Evolutionary conservation across 1,284 basidiomycete genomes (phyloP).

Genomic region (Fomitopsis palustris): DNA sequence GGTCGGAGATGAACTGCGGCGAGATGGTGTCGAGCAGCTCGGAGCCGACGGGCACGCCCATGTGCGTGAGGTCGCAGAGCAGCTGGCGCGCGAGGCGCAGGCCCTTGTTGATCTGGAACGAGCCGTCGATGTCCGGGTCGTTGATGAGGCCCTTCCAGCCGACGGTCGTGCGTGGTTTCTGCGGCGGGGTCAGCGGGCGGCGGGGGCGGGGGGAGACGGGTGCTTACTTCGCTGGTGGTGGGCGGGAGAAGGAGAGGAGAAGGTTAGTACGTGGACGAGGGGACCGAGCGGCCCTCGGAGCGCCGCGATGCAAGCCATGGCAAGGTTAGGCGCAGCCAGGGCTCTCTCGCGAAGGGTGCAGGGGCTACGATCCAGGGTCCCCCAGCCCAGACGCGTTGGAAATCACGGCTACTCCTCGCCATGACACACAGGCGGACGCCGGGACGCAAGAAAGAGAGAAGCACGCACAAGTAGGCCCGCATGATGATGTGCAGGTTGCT

Average conservation of each 20-base stretch:
- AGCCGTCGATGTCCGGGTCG: slow-evolving; percentile 90
- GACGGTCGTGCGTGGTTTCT: slow-evolving; percentile 88
- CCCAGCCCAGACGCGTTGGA: no score
- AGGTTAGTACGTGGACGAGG: no score
- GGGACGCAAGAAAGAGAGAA: background rate
- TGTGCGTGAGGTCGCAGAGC: slow-evolving; percentile 84
- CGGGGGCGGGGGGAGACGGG: background rate
- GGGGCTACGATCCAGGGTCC: no score
- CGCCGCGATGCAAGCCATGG: no score
- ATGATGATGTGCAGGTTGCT: slow-evolving; percentile 88
- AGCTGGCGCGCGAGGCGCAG: slow-evolving; percentile 85
- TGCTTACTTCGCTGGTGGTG: slow-evolving; percentile 48
- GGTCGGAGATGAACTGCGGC: slow-evolving; percentile 77
- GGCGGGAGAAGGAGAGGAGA: no score
- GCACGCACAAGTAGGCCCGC: slow-evolving; percentile 89
- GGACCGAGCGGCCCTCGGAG: no score
- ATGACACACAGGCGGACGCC: background rate
- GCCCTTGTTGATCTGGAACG: slow-evolving; percentile 97
- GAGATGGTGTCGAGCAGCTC: slow-evolving; percentile 96
- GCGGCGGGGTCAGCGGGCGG: slow-evolving; percentile 10
- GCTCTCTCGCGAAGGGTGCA: no score
- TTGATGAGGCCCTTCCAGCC: slow-evolving; percentile 90
- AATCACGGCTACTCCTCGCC: no score
- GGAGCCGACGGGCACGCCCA: slow-evolving; percentile 90
- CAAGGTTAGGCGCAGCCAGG: no score